Percentiles rank a stretch among this genome's conserved stretches.
phyloP scores from a whole-genome alignment of 257 asterid genomes.

The Ajuga chamaepitys region DNA sequence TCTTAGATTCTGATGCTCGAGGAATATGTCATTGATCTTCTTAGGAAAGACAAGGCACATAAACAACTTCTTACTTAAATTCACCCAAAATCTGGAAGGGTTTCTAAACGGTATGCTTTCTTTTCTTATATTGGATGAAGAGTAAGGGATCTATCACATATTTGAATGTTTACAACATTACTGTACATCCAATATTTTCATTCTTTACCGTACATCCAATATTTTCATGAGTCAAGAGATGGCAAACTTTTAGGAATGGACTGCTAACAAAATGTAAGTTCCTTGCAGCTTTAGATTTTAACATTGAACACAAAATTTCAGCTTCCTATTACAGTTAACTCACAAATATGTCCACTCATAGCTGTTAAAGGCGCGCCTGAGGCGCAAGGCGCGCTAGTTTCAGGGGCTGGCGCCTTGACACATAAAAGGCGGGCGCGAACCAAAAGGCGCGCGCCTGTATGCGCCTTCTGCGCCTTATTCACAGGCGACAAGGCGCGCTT shows the following conservation, averaged over 20 bases:
- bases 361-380: no score
- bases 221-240: neutral
- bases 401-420: no score
- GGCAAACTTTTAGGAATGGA: neutral
- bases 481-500: no score
- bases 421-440: no score
- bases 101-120: neutral
- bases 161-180: neutral
- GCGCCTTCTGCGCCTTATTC: no score
- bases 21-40: neutral
- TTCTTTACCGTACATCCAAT: no score
- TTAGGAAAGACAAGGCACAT: neutral
- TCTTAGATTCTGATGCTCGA: neutral
- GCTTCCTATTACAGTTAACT: neutral
- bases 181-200: neutral
- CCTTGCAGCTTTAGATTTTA: slow-evolving; percentile 4
- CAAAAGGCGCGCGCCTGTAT: no score
- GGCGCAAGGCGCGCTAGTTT: no score
- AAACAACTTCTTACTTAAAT: neutral
- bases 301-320: neutral
- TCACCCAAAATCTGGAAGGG: neutral
- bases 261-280: neutral
- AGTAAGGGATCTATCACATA: neutral
- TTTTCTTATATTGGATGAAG: neutral
- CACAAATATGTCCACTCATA: no score